Percentiles rank a stretch among this genome's conserved stretches.
phyloP scores from a whole-genome alignment of 768 basidiomycete species.

The Calocera viscosa region DNA sequence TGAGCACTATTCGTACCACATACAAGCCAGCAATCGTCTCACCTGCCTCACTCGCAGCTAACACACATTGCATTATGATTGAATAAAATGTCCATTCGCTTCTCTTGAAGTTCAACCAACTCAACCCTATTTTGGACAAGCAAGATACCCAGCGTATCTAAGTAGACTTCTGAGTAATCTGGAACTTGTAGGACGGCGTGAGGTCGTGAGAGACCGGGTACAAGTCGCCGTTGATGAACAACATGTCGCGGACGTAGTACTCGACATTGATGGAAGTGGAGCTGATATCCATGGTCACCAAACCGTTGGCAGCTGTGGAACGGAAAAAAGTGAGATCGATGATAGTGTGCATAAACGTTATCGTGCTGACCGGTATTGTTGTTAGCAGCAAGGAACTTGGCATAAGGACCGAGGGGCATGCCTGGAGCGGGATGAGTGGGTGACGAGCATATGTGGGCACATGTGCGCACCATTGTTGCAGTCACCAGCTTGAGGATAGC shows the following conservation, averaged over 20 bases:
- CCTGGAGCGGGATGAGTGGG: not conserved
- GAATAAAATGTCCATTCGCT: too few species aligned
- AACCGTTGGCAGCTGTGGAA: not conserved
- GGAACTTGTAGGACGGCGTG: not conserved
- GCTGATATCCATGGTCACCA: not conserved
- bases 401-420: not conserved
- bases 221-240: not conserved
- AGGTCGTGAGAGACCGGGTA: not conserved
- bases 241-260: not conserved
- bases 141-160: not conserved
- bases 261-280: not conserved
- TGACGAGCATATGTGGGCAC: not conserved
- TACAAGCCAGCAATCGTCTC: too few species aligned
- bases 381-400: not conserved
- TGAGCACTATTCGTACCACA: too few species aligned
- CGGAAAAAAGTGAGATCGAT: not conserved
- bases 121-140: too few species aligned
- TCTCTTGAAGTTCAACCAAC: too few species aligned
- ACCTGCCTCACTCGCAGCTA: too few species aligned
- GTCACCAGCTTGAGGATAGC: not conserved
- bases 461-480: not conserved
- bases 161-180: not conserved
- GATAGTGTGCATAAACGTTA: not conserved
- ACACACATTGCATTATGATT: too few species aligned
- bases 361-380: not conserved